A percentile compares a stretch with the other conserved stretches of the same genome.
Conservation (phyloP, 2,329 filamentous ascomycete genomes). For the Beauveria sp. region DNA sequence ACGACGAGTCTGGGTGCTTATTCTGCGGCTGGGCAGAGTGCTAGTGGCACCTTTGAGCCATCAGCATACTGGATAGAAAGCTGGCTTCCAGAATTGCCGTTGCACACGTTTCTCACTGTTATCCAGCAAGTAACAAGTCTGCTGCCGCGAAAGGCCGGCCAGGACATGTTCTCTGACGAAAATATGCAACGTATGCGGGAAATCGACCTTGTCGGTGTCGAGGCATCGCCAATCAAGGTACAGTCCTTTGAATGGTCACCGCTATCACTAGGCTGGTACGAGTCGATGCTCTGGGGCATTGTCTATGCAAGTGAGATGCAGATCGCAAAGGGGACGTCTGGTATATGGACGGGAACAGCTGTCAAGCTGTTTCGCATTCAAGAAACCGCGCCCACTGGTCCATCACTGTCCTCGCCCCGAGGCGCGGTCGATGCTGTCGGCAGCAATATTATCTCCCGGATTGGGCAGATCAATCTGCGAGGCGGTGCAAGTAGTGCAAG, state of each 20-base stretch:
- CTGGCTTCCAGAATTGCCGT: slow-evolving; percentile 85
- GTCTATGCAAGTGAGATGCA: slow-evolving; percentile 89
- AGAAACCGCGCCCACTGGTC: slow-evolving; percentile 71
- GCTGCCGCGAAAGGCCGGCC: slow-evolving; percentile 41
- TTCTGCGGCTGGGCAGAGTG: slow-evolving; percentile 48
- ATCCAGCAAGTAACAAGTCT: slow-evolving; percentile 58
- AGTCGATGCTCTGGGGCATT: slow-evolving; percentile 88
- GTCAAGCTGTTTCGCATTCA: slow-evolving; percentile 88
- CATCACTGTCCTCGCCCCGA: slow-evolving; percentile 73
- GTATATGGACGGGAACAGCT: slow-evolving; percentile 86
- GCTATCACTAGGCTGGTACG: slow-evolving; percentile 88
- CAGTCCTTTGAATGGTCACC: slow-evolving; percentile 95
- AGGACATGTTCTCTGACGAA: slow-evolving; percentile 35
- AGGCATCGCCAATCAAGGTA: slow-evolving; percentile 65
- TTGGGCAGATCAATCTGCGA: slow-evolving; percentile 71
- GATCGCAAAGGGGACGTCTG: slow-evolving; percentile 75
- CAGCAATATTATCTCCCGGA: slow-evolving; percentile 78
- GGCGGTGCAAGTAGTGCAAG: slow-evolving; percentile 24
- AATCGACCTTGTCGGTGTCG: slow-evolving; percentile 62
- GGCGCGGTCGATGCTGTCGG: slow-evolving; percentile 92
- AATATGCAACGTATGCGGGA: slow-evolving; percentile 49
- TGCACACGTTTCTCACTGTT: slow-evolving; percentile 76
- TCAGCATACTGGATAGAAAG: slow-evolving; percentile 81
- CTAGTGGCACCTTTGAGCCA: slow-evolving; percentile 63
- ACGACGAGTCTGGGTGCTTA: slow-evolving; percentile 69